Evolutionary conservation across 2,329 filamentous ascomycete genomes (phyloP).

Genomic region (Xylaria hypoxylon): DNA sequence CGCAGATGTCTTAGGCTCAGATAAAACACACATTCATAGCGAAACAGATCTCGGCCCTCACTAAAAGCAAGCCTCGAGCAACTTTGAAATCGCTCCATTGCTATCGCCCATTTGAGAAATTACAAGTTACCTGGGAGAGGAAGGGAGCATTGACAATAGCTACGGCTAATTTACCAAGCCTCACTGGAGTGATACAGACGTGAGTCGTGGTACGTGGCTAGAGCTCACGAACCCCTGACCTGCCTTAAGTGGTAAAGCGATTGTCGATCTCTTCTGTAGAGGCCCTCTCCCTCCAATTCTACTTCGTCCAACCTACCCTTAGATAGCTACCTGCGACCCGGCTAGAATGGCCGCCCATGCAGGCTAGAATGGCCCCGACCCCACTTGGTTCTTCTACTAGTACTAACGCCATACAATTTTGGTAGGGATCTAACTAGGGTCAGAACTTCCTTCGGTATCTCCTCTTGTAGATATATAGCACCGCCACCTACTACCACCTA

Average conservation of each 20-base stretch:
- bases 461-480: too few species aligned
- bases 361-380: too few species aligned
- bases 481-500: too few species aligned
- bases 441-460: too few species aligned
- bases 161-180: background rate
- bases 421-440: too few species aligned
- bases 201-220: conserved; percentile 20
- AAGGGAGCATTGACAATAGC: background rate
- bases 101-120: background rate
- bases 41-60: background rate
- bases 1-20: background rate
- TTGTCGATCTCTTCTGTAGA: conserved; percentile 23
- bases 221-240: conserved; percentile 23
- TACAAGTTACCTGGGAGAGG: background rate
- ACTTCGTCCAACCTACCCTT: background rate
- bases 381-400: too few species aligned
- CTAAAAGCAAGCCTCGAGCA: background rate
- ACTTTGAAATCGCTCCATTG: background rate
- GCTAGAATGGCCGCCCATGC: too few species aligned
- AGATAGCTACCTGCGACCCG: too few species aligned
- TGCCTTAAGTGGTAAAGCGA: conserved; percentile 27
- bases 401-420: too few species aligned
- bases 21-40: background rate
- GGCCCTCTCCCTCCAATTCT: background rate
- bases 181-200: background rate